These are phyloP conservation scores for Staphylotrichum longicolle DNA, from an alignment of 495 filamentous ascomycete genomes.

Conservation along the genomic window DNA sequence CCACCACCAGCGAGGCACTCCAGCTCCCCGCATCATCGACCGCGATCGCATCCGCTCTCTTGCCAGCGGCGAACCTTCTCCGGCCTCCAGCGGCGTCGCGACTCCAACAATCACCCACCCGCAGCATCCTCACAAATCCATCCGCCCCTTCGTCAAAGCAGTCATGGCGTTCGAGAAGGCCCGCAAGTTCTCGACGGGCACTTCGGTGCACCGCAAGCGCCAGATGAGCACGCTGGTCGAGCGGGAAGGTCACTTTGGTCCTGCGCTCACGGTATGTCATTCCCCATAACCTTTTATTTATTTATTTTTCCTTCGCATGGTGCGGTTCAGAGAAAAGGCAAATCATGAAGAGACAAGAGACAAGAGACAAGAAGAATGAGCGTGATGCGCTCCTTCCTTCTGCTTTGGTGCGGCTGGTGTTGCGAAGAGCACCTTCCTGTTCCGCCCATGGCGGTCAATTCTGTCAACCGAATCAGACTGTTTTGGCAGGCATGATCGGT, in stretches of 20 bases:
- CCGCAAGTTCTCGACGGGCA: conserved; percentile 43
- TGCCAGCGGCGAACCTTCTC: conserved; percentile 14
- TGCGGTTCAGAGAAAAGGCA: too few relatives aligned
- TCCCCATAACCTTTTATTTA: background rate
- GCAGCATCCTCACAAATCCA: conserved; percentile 17
- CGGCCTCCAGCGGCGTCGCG: conserved; percentile 8
- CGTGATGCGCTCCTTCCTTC: too few relatives aligned
- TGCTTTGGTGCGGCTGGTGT: too few relatives aligned
- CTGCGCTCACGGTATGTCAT: conserved; percentile 43
- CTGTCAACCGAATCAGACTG: too few relatives aligned
- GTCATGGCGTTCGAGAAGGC: conserved; percentile 41
- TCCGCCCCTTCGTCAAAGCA: conserved; percentile 28
- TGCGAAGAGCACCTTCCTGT: too few relatives aligned
- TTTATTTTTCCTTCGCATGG: too few relatives aligned
- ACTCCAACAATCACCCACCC: conserved; percentile 9
- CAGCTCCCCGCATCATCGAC: conserved; percentile 7
- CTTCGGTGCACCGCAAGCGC: conserved; percentile 46
- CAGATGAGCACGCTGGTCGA: conserved; percentile 44
- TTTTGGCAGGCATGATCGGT: too few relatives aligned
- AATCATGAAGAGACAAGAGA: too few relatives aligned
- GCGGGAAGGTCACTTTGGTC: conserved; percentile 47
- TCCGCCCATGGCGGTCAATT: too few relatives aligned
- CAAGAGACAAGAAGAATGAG: too few relatives aligned
- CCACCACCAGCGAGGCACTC: background rate
- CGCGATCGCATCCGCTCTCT: conserved; percentile 13